phyloP scores from a whole-genome alignment of 1,284 basidiomycete species.

The Malassezia brasiliensis region DNA sequence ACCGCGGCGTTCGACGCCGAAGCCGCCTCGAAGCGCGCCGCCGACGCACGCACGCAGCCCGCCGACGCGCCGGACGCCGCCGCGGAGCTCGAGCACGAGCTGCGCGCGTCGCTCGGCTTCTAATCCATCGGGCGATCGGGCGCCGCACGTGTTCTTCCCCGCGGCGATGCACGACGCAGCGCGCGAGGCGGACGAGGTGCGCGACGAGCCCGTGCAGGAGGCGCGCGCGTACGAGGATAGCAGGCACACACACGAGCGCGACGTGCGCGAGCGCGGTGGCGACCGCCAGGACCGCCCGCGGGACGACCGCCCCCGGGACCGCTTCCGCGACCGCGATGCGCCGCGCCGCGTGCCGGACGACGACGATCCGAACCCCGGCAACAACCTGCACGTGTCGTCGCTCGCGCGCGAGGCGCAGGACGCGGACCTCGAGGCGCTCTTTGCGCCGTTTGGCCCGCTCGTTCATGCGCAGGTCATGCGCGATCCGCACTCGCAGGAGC shows the following conservation, averaged over 20 bases:
- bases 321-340: not conserved
- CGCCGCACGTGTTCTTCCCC: not conserved
- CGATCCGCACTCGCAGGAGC: constrained; percentile 90
- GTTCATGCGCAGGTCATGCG: constrained; percentile 81
- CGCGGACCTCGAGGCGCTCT: constrained; percentile 73
- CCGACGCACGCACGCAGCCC: not conserved
- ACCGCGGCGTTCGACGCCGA: constrained; percentile 4
- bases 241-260: not conserved
- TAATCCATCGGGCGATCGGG: constrained; percentile 9
- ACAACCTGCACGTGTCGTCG: constrained; percentile 90
- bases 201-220: not conserved
- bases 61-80: not conserved
- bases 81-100: constrained; percentile 27
- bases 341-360: constrained; percentile 37
- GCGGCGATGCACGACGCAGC: not conserved
- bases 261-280: too few relatives aligned
- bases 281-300: too few relatives aligned
- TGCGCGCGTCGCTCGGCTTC: constrained; percentile 32
- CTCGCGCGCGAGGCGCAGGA: constrained; percentile 71
- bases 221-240: not conserved
- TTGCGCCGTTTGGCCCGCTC: constrained; percentile 69
- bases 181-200: not conserved
- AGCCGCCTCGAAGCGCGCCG: constrained; percentile 1
- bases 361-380: constrained; percentile 67
- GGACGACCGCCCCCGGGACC: not conserved